A percentile compares a stretch with the other conserved stretches of the same genome.
Conservation (phyloP, 2,329 filamentous ascomycete species). For the Zymoseptoria tritici region DNA sequence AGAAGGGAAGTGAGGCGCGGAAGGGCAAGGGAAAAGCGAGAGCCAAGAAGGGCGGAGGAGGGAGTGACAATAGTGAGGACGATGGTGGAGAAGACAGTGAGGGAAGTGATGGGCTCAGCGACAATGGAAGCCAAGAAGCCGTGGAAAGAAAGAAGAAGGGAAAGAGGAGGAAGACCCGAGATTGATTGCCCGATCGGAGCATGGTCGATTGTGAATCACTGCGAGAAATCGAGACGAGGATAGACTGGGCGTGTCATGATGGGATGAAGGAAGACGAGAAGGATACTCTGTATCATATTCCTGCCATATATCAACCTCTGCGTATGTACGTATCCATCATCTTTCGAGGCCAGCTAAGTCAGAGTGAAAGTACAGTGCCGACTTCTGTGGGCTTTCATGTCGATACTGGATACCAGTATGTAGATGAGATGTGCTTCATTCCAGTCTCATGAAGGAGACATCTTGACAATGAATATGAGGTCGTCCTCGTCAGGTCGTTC, state of each 20-base stretch:
- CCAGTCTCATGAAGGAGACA: no score
- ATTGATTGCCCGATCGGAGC: neutral
- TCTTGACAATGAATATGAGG: neutral
- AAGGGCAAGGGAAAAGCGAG: conserved; percentile 28
- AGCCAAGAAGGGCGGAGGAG: conserved; percentile 12
- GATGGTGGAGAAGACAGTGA: conserved; percentile 1
- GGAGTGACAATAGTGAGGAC: conserved; percentile 11
- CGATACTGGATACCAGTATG: neutral
- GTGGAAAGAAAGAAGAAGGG: conserved; percentile 15
- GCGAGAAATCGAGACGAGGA: neutral
- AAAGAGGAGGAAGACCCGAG: conserved; percentile 15
- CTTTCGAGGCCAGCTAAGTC: neutral
- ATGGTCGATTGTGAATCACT: neutral
- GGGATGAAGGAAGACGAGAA: neutral
- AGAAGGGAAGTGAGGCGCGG: conserved; percentile 67
- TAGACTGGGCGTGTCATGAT: neutral
- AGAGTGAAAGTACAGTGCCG: neutral
- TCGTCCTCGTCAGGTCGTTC: no score
- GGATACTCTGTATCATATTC: neutral
- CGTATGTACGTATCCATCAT: neutral
- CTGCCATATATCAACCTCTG: neutral
- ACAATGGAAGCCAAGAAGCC: conserved; percentile 12
- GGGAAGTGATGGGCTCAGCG: conserved; percentile 2
- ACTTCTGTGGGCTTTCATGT: neutral
- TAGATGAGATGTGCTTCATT: neutral